Evolutionary conservation across 176 grass and related monocot genomes (phyloP), one percentile per base, ranked within the genome.

Genomic region (Ananas comosus): DNA sequence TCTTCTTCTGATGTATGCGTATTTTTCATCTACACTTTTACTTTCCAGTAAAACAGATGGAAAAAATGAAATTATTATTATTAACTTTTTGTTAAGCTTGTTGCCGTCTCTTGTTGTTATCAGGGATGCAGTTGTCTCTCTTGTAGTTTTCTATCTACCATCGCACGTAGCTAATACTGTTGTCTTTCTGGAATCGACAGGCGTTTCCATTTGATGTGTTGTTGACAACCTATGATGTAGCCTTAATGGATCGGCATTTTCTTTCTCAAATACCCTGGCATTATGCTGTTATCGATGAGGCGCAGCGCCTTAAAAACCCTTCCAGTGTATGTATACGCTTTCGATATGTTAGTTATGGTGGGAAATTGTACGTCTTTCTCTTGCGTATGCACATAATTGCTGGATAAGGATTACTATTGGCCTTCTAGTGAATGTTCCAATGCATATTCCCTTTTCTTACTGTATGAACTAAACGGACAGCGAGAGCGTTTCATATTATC

Each of bases 191-290:
- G 64, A 51, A 64, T 18, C 70, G 72, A 53, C 65, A 96, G 92
- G 88, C 71, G 64, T 83, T 96, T 17, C 53, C 86, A 12, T 96
- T 89, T 78, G 74, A 90, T 79, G 93, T 90, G 68, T 68, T 96
- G 63, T 42, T 90, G 76, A 92, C 86, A 61, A 90, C 88, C 63
- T 96, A 96, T 87, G 88, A 96, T 81, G 83, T 90, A 74, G 89
- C 83, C 61, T 79, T 96, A 53, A 59, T 89, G 81, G 93, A 96
- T 80, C 86, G 85, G 72, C 76, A 85, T 74, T 96, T 96, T 75
- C 86, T 96, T 85, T 92, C 81, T 17, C 88, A 90, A 87, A 87
- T 96, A 57, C 81, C 93, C 3, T 96, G 83, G 86, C 73, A 66
- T 64, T 92, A 83, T 75, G 75, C 69, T 64, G 82, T 96, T 56